Percentiles rank a stretch among this genome's conserved stretches.
phyloP scores from a whole-genome alignment of 1,284 basidiomycete genomes.

The Leccinum fallax region DNA sequence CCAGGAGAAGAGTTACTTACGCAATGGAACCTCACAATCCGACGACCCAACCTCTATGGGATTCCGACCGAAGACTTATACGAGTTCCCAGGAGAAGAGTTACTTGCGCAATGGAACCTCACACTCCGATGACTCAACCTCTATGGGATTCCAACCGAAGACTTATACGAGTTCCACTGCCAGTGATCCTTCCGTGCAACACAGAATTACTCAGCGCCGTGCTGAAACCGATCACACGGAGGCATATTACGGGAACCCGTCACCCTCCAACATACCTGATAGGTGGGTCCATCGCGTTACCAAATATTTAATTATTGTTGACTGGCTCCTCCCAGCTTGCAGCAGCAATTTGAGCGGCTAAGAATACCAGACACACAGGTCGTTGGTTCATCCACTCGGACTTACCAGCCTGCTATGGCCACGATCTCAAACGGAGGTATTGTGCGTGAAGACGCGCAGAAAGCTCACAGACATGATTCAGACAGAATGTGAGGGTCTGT shows the following conservation, averaged over 20 bases:
- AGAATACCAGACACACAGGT: slow-evolving; percentile 4
- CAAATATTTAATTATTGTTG: slow-evolving; percentile 3
- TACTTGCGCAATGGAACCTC: slow-evolving; percentile 14
- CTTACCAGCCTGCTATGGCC: slow-evolving; percentile 19
- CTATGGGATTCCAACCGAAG: slow-evolving; percentile 16
- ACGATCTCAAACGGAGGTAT: background rate
- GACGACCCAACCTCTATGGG: too few species aligned
- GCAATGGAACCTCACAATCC: too few species aligned
- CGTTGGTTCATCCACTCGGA: slow-evolving; percentile 22
- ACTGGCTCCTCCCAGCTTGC: slow-evolving; percentile 6
- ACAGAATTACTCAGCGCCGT: slow-evolving; percentile 33
- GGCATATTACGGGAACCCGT: slow-evolving; percentile 24
- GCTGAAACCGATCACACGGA: slow-evolving; percentile 39
- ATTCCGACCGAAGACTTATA: too few species aligned
- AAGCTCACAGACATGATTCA: background rate
- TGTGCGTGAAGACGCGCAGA: background rate
- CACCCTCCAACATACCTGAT: slow-evolving; percentile 20
- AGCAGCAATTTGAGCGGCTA: slow-evolving; percentile 22
- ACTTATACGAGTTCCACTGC: slow-evolving; percentile 25
- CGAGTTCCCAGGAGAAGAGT: slow-evolving; percentile 11
- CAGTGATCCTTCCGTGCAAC: slow-evolving; percentile 27
- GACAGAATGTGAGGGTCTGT: background rate
- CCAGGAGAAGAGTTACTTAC: too few species aligned
- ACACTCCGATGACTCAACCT: slow-evolving; percentile 16
- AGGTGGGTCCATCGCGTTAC: slow-evolving; percentile 22